phyloP scores from a whole-genome alignment of 2,329 filamentous ascomycete species.

The Curvularia verruculosa region DNA sequence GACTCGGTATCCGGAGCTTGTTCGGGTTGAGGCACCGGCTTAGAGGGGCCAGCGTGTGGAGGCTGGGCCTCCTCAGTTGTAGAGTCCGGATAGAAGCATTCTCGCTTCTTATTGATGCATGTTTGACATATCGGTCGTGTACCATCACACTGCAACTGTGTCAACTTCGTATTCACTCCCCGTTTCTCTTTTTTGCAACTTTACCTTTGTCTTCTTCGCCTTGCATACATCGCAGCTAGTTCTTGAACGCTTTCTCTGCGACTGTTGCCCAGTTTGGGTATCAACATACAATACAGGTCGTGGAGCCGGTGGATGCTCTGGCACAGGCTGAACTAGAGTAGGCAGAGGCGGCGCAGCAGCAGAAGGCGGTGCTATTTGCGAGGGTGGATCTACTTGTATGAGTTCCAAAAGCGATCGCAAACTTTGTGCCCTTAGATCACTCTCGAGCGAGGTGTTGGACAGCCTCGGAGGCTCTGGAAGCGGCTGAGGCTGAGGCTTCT shows the following conservation, averaged over 20 bases:
- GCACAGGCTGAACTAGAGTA: conserved; percentile 10
- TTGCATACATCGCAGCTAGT: conserved; percentile 48
- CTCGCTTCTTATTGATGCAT: conserved; percentile 44
- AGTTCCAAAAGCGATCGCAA: conserved; percentile 46
- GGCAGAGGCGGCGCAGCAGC: conserved; percentile 23
- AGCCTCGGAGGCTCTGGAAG: conserved; percentile 30
- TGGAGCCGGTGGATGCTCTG: conserved; percentile 7
- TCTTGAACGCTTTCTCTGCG: conserved; percentile 32
- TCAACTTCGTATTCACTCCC: conserved; percentile 13
- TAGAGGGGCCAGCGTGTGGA: conserved; percentile 18
- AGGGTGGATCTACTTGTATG: conserved; percentile 36
- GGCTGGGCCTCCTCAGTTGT: conserved; percentile 26
- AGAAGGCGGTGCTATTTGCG: conserved; percentile 17
- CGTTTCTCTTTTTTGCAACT: conserved; percentile 3
- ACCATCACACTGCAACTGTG: conserved; percentile 41
- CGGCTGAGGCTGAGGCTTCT: conserved; percentile 28
- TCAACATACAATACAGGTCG: conserved; percentile 6
- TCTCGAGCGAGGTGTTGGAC: conserved; percentile 47
- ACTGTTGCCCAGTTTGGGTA: conserved; percentile 16
- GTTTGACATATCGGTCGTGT: conserved; percentile 43
- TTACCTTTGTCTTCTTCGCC: conserved; percentile 46
- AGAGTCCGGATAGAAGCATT: conserved; percentile 42
- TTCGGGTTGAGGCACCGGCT: conserved; percentile 22
- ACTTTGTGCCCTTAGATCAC: conserved; percentile 47
- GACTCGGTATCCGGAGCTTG: conserved; percentile 31